Base-by-base conservation (phyloP, 306 rosid genomes). In the Dalbergia cochinchinensis region DNA sequence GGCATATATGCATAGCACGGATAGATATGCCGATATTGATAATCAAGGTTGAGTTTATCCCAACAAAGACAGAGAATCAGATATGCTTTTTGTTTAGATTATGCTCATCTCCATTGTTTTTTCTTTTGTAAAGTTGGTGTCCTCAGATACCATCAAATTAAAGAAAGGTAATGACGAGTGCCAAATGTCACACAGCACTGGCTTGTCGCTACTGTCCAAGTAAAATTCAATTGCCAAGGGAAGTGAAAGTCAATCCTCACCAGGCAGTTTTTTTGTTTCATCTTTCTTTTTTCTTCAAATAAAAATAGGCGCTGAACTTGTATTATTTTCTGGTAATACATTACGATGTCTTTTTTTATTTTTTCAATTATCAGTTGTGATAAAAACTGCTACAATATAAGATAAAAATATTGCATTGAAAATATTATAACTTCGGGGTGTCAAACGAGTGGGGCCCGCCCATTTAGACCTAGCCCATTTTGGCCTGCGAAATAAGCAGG, bases 81-180 rank as follows among this genome's bases (percentile, higher is more conserved):
- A 64, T 11, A 47, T 74, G 75, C 81, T 63, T 84, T 81, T 66
- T 74, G 64, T 74, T 85, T 60, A 48, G 84, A 82, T 90, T 74
- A 84, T 79, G 83, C 39, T 83, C 55, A 87, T 85, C 85, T 83
- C 78, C 34, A 8, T 87, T 82, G 71, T 74, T 55, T 19, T 59
- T 11, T 19, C 33, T 9, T 4, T 4, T 7, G 48, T 81, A 80
- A 86, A 86, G 90, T 70, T 64, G 73, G 80, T 60, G 63, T 64
- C 41, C 71, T 71, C 55, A 53, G 19, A 64, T 35, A 16, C 69
- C 61, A 48, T n/a, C 71, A 69, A 77, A 59, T 58, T 66, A 77
- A 58, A 73, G 79, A 69, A 47, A 34, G 45, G 58, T 59, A 31
- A 14, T 60, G 80, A 81, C 68, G 26, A 61, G 62, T 58, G 59